Evolutionary conservation across 2,329 filamentous ascomycete species (phyloP).

Genomic region (Cercospora nicotianae): DNA sequence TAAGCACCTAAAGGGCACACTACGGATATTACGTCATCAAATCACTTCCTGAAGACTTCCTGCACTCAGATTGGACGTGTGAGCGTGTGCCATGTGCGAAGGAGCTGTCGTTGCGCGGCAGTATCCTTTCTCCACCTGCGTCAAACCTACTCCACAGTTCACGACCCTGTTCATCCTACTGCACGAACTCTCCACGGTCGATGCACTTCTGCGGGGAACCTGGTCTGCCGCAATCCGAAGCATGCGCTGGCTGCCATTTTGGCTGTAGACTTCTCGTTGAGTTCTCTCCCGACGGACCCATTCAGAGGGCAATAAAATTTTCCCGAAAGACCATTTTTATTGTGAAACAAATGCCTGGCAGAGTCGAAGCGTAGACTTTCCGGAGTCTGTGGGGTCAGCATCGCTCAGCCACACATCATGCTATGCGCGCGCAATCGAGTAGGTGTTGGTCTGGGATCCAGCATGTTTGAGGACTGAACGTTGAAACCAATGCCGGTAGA

Average conservation of each 20-base stretch:
- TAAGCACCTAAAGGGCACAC: too few relatives aligned
- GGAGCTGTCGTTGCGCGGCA: background rate
- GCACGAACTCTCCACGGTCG: background rate
- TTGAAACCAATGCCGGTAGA: background rate
- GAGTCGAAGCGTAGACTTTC: background rate
- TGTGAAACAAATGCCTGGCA: background rate
- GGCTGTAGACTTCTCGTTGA: background rate
- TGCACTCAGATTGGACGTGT: conserved; percentile 16
- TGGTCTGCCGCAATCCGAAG: conserved; percentile 16
- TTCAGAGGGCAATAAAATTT: background rate
- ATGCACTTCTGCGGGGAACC: conserved; percentile 19
- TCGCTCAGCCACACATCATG: conserved; percentile 6
- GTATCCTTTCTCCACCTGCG: conserved; percentile 12
- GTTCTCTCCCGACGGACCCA: background rate
- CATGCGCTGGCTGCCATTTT: background rate
- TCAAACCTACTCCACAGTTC: conserved; percentile 19
- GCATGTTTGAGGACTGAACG: background rate
- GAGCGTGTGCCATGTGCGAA: conserved; percentile 9
- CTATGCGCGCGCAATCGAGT: background rate
- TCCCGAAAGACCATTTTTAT: background rate
- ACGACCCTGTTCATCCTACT: conserved; percentile 5
- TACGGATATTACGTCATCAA: too few relatives aligned
- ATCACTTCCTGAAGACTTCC: too few relatives aligned
- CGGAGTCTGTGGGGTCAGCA: background rate
- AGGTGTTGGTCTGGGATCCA: conserved; percentile 2